Evolutionary conservation across 2,329 filamentous ascomycete species (phyloP), one percentile per base, ranked within the genome.

Genomic region (Neonectria neomacrospora): DNA sequence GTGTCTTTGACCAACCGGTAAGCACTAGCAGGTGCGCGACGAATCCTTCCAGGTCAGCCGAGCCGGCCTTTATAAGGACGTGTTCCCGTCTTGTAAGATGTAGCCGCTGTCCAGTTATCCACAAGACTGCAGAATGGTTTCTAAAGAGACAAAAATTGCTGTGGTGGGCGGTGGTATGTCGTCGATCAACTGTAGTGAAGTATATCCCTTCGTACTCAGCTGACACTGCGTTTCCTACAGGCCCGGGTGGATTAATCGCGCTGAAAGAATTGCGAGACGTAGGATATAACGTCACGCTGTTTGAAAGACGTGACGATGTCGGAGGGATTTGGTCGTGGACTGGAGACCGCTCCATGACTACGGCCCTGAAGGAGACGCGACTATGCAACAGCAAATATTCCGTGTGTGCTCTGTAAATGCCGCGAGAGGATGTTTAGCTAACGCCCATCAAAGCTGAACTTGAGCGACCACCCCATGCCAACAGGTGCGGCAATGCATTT

Each of bases 321-420:
- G 50, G 50, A 30, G 50, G 50, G 8, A 53, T 53, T n/a, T 53
- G 50, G 50, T 34, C 50, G 20, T 53, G 50, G 50, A 53, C 50
- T 37, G 26, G 28, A 39, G 50, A 53, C 32, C 7, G 32, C 20
- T 34, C 50, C 18, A 53, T 53, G 32, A 53, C 50, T 39, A 39
- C 50, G 32, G 50, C 50, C 7, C 18, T 53, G 30, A 53, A 53
- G 32, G 50, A 53, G 18, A 53, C 50, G 32, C 50, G 50, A 53
- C 32, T 53, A 3, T 53, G 50, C 10, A 53, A 53, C 32, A 53
- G 50, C 32, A 53, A 39, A 12, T 23, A 20, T 39, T 39, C 20
- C 18, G 50, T 53, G 2, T 22, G 50, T 39, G n/a, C 16, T 30
- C 14, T 23, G 10, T 3, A 10, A 3, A 3, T 16, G 20, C 22